Conservation (phyloP, 352 stramenopile genomes). For the Pythium diclinum region DNA sequence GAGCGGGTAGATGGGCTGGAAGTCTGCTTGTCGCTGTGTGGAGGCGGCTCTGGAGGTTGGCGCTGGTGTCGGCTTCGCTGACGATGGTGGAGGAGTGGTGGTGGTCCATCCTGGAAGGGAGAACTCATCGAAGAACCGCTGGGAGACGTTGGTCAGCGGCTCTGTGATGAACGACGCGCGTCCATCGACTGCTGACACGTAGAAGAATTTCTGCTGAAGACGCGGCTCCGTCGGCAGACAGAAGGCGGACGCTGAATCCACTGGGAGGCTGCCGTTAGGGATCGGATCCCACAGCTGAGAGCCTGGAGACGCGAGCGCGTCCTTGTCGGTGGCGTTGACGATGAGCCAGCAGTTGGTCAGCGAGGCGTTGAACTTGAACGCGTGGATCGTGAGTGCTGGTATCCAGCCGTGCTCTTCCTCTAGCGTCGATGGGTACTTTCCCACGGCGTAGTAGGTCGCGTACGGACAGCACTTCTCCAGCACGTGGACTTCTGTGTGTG, state of each 20-base stretch:
- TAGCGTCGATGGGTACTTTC: conserved; percentile 15
- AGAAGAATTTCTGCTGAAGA: conserved; percentile 8
- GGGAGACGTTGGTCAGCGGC: conserved; percentile 5
- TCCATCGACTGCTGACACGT: conserved; percentile 5
- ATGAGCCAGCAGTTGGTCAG: conserved; percentile 18
- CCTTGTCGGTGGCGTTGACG: not conserved
- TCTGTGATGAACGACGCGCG: conserved; percentile 19
- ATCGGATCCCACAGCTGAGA: conserved; percentile 9
- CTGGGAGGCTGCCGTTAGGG: not conserved
- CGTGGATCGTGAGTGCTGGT: conserved; percentile 18
- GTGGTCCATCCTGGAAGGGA: conserved; percentile 9
- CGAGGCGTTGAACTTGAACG: not conserved
- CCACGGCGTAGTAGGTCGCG: conserved; percentile 9
- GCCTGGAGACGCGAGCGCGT: not conserved
- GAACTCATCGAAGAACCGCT: conserved; percentile 3
- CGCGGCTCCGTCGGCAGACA: conserved; percentile 12
- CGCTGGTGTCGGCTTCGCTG: not conserved
- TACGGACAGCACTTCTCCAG: conserved; percentile 26
- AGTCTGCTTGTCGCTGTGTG: not conserved
- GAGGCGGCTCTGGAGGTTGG: not conserved
- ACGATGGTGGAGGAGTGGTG: not conserved
- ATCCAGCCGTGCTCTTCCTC: conserved; percentile 12
- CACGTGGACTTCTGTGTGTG: conserved; percentile 15
- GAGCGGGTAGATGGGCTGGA: conserved; percentile 5
- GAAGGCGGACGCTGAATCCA: conserved; percentile 2